phyloP scores from a whole-genome alignment of 768 basidiomycete species.

The Pleurotus ostreatus region DNA sequence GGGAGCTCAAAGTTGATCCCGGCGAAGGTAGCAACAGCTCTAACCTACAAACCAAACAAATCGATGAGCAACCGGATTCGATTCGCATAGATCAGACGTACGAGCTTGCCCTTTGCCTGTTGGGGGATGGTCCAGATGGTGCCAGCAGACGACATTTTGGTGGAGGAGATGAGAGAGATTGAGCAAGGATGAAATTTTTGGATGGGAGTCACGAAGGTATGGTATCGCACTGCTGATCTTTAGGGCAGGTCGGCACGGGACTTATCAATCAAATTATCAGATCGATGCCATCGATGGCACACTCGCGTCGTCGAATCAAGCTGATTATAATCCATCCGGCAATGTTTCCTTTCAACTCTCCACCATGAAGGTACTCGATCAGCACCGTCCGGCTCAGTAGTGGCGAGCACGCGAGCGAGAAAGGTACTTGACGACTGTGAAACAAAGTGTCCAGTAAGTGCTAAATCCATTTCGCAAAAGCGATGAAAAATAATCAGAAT shows the following conservation, averaged over 20 bases:
- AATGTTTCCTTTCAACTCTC: no score
- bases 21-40: conserved; percentile 55
- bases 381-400: no score
- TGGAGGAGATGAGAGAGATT: conserved; percentile 18
- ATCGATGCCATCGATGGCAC: conserved; percentile 5
- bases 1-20: conserved; percentile 56
- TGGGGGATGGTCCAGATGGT: conserved; percentile 54
- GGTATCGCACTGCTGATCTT: neutral
- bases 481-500: conserved; percentile 2
- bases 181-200: conserved; percentile 7
- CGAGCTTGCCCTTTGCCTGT: conserved; percentile 43
- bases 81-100: conserved; percentile 26
- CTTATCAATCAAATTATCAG: conserved; percentile 8
- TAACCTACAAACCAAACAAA: conserved; percentile 29
- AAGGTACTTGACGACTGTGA: no score
- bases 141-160: conserved; percentile 53
- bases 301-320: neutral
- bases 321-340: neutral
- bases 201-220: conserved; percentile 2
- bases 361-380: no score
- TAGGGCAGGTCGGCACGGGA: conserved; percentile 8
- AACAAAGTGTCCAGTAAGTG: neutral
- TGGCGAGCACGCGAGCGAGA: neutral
- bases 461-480: neutral
- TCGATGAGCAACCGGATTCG: neutral